These are phyloP conservation scores for Suhomyces maxii DNA, from an alignment of 1,139 yeast genomes.

Conservation along the genomic window DNA sequence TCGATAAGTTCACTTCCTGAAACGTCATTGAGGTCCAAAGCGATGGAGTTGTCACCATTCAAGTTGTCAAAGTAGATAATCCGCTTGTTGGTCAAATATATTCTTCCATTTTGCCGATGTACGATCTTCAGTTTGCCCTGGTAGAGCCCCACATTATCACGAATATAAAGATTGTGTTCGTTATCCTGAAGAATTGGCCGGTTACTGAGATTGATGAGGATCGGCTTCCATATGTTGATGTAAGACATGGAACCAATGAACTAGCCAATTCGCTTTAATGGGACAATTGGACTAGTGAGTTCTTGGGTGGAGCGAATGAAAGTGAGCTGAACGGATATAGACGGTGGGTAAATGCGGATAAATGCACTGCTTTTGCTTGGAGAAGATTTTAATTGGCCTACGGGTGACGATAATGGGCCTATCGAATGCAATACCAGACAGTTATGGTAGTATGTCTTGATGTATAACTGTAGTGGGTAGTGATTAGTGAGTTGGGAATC, in stretches of 20 bases:
- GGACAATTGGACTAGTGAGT: not conserved
- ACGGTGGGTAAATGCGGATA: not conserved
- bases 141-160: constrained; percentile 64
- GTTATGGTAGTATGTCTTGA: too few relatives aligned
- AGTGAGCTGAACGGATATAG: not conserved
- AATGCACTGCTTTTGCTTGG: too few relatives aligned
- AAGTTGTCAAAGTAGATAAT: constrained; percentile 69
- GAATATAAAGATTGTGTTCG: constrained; percentile 48
- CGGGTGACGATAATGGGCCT: too few relatives aligned
- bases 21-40: constrained; percentile 50
- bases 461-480: too few relatives aligned
- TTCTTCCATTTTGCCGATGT: constrained; percentile 70
- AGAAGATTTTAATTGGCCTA: too few relatives aligned
- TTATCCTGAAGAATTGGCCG: constrained; percentile 43
- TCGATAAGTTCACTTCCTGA: constrained; percentile 48
- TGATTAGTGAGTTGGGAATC: too few relatives aligned
- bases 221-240: constrained; percentile 36
- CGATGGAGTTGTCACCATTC: constrained; percentile 46
- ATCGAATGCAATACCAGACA: too few relatives aligned
- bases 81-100: constrained; percentile 73
- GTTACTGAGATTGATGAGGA: constrained; percentile 43
- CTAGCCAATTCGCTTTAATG: not conserved
- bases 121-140: constrained; percentile 67
- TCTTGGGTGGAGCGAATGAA: too few relatives aligned
- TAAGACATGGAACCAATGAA: constrained; percentile 10